A percentile compares a stretch with the other conserved stretches of the same genome.
Evolutionary conservation across 2,329 filamentous ascomycete species (phyloP).

Genomic region (Fusarium lyarnte): DNA sequence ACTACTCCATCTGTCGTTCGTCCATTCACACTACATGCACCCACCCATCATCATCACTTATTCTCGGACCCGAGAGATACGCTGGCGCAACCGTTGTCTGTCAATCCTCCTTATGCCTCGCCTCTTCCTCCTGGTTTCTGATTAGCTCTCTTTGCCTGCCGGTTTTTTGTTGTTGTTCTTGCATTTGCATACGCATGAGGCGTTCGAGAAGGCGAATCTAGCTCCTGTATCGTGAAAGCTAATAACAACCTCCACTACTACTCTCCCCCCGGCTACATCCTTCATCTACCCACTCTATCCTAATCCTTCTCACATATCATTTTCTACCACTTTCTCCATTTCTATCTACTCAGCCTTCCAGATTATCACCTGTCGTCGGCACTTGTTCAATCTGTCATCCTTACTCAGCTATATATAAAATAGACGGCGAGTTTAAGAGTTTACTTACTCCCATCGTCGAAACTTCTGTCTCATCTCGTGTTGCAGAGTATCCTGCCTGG

Average conservation of each 20-base stretch:
- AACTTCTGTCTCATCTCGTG: slow-evolving; percentile 8
- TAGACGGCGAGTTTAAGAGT: neutral
- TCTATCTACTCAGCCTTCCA: neutral
- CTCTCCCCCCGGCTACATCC: neutral
- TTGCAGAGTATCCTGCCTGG: slow-evolving; percentile 2
- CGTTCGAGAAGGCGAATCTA: slow-evolving; percentile 20
- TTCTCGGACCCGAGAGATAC: slow-evolving; percentile 13
- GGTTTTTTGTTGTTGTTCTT: neutral
- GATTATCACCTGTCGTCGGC: neutral
- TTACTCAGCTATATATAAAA: neutral
- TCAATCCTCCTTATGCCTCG: neutral
- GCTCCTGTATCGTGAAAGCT: slow-evolving; percentile 19
- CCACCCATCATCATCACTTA: neutral
- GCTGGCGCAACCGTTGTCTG: slow-evolving; percentile 7
- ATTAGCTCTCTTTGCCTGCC: slow-evolving; percentile 6
- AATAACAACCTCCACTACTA: slow-evolving; percentile 7
- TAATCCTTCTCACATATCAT: slow-evolving; percentile 1
- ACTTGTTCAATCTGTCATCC: neutral
- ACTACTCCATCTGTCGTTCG: neutral
- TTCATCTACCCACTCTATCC: slow-evolving; percentile 5
- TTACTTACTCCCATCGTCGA: neutral
- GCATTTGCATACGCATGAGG: slow-evolving; percentile 25
- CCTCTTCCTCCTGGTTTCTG: neutral
- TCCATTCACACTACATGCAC: neutral
- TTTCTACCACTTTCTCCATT: neutral